These are phyloP conservation scores for Aureobasidium sp. DNA, from an alignment of 2,329 filamentous ascomycete genomes.

Conservation along the genomic window DNA sequence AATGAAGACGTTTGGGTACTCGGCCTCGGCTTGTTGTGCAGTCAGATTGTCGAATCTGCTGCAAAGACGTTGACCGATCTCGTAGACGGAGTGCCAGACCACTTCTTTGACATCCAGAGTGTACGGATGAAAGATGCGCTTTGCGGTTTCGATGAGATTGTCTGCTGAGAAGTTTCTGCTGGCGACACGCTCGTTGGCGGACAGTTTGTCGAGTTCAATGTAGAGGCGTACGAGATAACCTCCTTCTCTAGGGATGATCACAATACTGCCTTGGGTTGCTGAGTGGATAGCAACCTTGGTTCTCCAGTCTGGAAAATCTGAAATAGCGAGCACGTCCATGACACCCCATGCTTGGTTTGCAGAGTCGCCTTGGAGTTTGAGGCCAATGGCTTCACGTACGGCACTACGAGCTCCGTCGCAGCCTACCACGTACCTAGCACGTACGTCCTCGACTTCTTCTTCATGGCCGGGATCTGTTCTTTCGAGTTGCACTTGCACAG, in stretches of 20 bases:
- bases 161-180: slow-evolving; percentile 25
- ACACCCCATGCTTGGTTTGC: slow-evolving; percentile 24
- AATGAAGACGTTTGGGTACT: slow-evolving; percentile 37
- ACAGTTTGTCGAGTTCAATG: slow-evolving; percentile 38
- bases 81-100: slow-evolving; percentile 48
- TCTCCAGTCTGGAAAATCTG: slow-evolving; percentile 55
- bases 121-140: slow-evolving; percentile 59
- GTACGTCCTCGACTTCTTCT: slow-evolving; percentile 15
- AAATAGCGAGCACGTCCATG: slow-evolving; percentile 21
- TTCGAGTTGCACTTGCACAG: slow-evolving; percentile 4
- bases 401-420: slow-evolving; percentile 21
- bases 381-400: slow-evolving; percentile 17
- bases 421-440: slow-evolving; percentile 17
- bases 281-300: slow-evolving; percentile 72
- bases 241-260: slow-evolving; percentile 57
- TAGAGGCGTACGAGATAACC: slow-evolving; percentile 25
- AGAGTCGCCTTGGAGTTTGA: slow-evolving; percentile 20
- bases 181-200: slow-evolving; percentile 1
- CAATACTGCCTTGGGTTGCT: slow-evolving; percentile 52
- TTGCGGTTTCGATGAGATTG: slow-evolving; percentile 52
- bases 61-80: slow-evolving; percentile 44
- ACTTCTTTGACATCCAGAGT: slow-evolving; percentile 37
- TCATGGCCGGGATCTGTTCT: slow-evolving; percentile 34
- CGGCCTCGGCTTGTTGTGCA: slow-evolving; percentile 29
- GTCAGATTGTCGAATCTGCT: slow-evolving; percentile 25